Conservation (phyloP, 1,284 basidiomycete genomes). For the Irpex sp. region DNA sequence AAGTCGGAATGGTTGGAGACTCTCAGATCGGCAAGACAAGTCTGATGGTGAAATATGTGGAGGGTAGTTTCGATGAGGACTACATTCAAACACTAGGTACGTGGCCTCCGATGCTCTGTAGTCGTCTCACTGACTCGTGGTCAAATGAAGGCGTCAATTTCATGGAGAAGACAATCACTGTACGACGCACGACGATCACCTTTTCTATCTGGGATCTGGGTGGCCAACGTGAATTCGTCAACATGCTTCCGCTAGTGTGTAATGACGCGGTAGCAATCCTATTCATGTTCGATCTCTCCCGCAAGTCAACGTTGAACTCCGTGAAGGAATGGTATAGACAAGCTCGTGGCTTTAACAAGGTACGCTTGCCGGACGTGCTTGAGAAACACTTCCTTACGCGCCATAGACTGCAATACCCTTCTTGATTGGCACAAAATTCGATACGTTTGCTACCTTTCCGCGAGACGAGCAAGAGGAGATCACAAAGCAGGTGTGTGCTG, state of each 20-base stretch:
- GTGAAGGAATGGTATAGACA: constrained; percentile 99
- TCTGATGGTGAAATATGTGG: constrained; percentile 98
- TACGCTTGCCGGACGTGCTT: constrained; percentile 31
- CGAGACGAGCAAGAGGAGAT: constrained; percentile 98
- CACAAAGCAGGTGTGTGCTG: constrained; percentile 77
- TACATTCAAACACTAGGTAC: constrained; percentile 97
- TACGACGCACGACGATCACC: constrained; percentile 96
- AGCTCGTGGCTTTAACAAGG: constrained; percentile 97
- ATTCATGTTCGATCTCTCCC: constrained; percentile 99
- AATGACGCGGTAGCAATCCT: constrained; percentile 98
- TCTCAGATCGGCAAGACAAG: constrained; percentile 98
- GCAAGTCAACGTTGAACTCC: constrained; percentile 95
- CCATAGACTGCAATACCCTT: constrained; percentile 90
- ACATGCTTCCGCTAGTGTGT: constrained; percentile 97
- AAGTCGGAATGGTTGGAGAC: constrained; percentile 99
- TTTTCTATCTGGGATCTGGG: constrained; percentile 99
- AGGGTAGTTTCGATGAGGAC: constrained; percentile 97
- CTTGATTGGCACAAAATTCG: constrained; percentile 97
- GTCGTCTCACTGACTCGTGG: not conserved
- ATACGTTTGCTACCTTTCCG: constrained; percentile 93
- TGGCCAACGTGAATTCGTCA: constrained; percentile 96
- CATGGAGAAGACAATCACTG: constrained; percentile 98
- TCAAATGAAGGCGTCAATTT: constrained; percentile 86
- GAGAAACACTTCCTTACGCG: not conserved
- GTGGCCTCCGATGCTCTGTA: constrained; percentile 22